Evolutionary conservation across 78 protist genomes (phyloP).

Genomic region (Pelomyxa schiedti): DNA sequence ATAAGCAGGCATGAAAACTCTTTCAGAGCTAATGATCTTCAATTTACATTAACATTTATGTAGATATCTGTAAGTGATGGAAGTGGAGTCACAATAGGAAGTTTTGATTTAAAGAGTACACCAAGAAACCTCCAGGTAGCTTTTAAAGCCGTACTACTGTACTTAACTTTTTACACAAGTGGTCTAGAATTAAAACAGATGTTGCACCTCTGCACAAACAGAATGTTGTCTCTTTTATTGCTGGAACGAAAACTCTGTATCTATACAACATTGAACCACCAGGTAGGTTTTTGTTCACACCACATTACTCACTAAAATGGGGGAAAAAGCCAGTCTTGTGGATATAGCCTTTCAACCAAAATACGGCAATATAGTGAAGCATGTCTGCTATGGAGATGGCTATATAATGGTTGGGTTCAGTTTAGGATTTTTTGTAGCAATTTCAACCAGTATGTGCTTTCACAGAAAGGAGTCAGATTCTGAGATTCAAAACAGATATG

Average conservation of each 20-base stretch:
- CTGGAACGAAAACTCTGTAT: not conserved
- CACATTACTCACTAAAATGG: not conserved
- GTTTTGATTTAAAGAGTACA: no score
- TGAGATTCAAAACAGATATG: not conserved
- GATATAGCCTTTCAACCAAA: constrained; percentile 41
- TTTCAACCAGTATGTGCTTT: not conserved
- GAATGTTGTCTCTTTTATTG: not conserved
- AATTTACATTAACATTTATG: not conserved
- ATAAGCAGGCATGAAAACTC: not conserved
- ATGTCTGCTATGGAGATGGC: constrained; percentile 51
- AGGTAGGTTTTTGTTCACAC: no score
- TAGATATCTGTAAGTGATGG: not conserved
- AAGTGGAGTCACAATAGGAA: no score
- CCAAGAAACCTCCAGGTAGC: not conserved
- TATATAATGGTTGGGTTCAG: constrained; percentile 35
- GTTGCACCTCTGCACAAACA: no score
- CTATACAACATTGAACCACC: not conserved
- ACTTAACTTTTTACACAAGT: not conserved
- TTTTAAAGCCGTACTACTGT: not conserved
- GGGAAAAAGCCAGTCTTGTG: not conserved
- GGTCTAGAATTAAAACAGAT: not conserved
- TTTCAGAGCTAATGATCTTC: not conserved
- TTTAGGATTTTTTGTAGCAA: constrained; percentile 23
- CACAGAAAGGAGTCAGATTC: not conserved
- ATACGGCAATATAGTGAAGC: constrained; percentile 41